A percentile compares a stretch with the other conserved stretches of the same genome.
These are phyloP conservation scores for Inga oerstediana DNA, from an alignment of 306 rosid species.

Conservation along the genomic window DNA sequence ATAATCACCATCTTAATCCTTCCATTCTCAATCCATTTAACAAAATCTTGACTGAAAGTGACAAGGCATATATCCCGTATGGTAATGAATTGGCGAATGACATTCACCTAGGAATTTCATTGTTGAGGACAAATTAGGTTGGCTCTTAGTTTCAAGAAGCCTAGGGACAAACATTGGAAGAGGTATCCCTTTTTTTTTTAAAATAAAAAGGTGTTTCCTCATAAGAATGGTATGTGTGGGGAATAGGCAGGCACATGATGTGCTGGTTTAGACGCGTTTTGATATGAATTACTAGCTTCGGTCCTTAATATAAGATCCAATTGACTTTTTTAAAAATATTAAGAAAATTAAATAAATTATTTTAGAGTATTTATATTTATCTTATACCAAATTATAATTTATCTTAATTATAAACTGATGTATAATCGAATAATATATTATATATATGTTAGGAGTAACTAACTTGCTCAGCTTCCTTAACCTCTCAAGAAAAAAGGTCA, in stretches of 20 bases:
- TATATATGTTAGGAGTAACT: too few species aligned
- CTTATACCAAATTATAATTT: too few species aligned
- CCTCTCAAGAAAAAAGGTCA: too few species aligned
- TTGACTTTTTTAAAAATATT: too few species aligned
- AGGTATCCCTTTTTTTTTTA: background rate
- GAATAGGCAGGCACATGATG: constrained; percentile 69
- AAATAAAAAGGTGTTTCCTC: background rate
- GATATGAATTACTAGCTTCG: background rate
- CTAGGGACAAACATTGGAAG: background rate
- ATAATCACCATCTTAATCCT: background rate
- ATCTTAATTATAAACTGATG: too few species aligned
- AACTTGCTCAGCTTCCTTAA: too few species aligned
- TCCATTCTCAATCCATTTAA: background rate
- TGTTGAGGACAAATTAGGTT: background rate
- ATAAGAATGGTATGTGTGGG: constrained; percentile 12
- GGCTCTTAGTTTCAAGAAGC: background rate
- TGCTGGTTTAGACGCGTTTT: constrained; percentile 43
- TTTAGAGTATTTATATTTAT: too few species aligned
- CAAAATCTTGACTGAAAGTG: background rate
- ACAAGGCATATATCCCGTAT: background rate
- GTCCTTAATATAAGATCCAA: too few species aligned
- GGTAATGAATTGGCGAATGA: background rate
- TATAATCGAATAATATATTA: too few species aligned
- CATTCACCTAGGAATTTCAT: background rate
- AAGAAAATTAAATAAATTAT: too few species aligned